Evolutionary conservation across 2,329 filamentous ascomycete species (phyloP).

Genomic region (Grosmannia clavigera): DNA sequence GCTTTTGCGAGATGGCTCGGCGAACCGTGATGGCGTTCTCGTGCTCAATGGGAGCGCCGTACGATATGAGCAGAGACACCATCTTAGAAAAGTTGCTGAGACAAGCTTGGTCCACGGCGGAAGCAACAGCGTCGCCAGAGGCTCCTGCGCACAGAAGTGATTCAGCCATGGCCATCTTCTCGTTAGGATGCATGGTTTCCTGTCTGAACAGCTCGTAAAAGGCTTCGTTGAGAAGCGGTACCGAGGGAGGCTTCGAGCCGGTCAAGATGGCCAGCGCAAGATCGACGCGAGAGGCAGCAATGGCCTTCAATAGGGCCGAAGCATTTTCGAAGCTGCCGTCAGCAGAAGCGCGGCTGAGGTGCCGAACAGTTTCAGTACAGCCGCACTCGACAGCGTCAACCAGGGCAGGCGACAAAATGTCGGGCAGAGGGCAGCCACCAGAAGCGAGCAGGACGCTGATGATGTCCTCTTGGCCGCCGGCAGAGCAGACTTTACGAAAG

Average conservation of each 20-base stretch:
- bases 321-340: constrained; percentile 40
- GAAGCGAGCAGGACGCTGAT: constrained; percentile 37
- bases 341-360: constrained; percentile 38
- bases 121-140: constrained; percentile 34
- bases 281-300: constrained; percentile 37
- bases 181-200: constrained; percentile 31
- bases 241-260: constrained; percentile 37
- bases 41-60: constrained; percentile 43
- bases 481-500: constrained; percentile 37
- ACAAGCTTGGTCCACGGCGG: constrained; percentile 35
- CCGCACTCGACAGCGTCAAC: constrained; percentile 37
- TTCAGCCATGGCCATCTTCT: constrained; percentile 40
- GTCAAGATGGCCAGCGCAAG: constrained; percentile 42
- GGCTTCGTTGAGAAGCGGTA: constrained; percentile 34
- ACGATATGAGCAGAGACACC: constrained; percentile 37
- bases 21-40: constrained; percentile 37
- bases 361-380: constrained; percentile 36
- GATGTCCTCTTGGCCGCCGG: constrained; percentile 32
- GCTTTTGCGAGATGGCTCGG: constrained; percentile 33
- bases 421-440: constrained; percentile 30
- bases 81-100: constrained; percentile 40
- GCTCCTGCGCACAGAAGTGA: constrained; percentile 46
- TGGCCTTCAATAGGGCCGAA: constrained; percentile 37
- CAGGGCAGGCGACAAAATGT: constrained; percentile 36
- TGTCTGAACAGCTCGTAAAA: constrained; percentile 35